Conservation (phyloP, 495 filamentous ascomycete genomes). For the Venustampulla echinocandica region DNA sequence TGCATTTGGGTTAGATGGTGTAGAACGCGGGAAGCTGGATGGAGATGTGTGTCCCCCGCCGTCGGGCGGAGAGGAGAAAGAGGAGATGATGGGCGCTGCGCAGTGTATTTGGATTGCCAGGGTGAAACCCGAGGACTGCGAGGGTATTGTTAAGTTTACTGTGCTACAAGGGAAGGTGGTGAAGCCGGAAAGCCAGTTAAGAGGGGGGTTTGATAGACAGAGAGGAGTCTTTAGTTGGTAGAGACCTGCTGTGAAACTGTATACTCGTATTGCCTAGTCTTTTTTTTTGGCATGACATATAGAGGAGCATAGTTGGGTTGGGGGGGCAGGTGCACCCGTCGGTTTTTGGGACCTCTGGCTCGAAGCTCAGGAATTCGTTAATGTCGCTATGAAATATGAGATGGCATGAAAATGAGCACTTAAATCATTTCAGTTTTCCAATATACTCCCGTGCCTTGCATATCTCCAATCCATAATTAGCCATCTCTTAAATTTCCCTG, state of each 20-base stretch:
- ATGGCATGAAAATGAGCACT: too few relatives aligned
- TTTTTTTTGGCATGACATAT: too few relatives aligned
- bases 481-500: too few relatives aligned
- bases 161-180: conserved; percentile 89
- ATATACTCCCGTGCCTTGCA: too few relatives aligned
- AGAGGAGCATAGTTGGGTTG: background rate
- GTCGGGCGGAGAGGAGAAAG: conserved; percentile 19
- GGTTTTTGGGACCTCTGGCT: too few relatives aligned
- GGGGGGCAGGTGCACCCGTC: too few relatives aligned
- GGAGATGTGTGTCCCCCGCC: conserved; percentile 19
- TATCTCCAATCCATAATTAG: too few relatives aligned
- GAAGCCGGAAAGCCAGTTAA: conserved; percentile 71
- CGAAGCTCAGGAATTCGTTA: too few relatives aligned
- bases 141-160: conserved; percentile 84
- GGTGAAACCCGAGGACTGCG: conserved; percentile 84
- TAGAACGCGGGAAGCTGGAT: conserved; percentile 30
- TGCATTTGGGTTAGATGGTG: conserved; percentile 44
- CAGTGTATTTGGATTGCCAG: conserved; percentile 95
- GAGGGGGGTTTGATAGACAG: conserved; percentile 82
- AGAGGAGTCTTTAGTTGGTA: conserved; percentile 83
- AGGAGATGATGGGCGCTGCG: conserved; percentile 50
- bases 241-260: background rate
- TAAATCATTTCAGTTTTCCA: too few relatives aligned
- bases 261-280: too few relatives aligned
- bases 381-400: too few relatives aligned